phyloP scores from a whole-genome alignment of 2,329 filamentous ascomycete species.

The Botrytis byssoidea region DNA sequence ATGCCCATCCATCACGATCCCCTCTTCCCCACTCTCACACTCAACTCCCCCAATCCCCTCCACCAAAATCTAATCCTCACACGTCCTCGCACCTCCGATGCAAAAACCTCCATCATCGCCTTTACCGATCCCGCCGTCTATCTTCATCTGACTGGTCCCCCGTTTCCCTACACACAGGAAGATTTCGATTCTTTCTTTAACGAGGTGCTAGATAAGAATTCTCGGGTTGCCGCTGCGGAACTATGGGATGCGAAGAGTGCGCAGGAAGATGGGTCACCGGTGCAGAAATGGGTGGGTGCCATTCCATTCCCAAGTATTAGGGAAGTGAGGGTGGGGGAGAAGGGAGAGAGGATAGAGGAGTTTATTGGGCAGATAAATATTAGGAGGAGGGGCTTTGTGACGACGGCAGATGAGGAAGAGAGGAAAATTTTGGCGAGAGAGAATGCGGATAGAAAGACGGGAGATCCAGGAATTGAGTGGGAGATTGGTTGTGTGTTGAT shows the following conservation, averaged over 20 bases:
- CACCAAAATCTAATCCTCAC: slow-evolving; percentile 17
- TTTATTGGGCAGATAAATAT: slow-evolving; percentile 8
- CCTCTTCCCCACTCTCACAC: background rate
- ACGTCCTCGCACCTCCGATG: background rate
- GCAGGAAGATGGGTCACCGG: background rate
- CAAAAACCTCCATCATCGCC: background rate
- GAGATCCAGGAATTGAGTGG: slow-evolving; percentile 8
- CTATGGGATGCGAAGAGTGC: background rate
- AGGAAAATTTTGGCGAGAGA: background rate
- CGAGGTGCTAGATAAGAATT: background rate
- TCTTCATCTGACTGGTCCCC: background rate
- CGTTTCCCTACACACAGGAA: slow-evolving; percentile 6
- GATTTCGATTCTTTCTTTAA: slow-evolving; percentile 3
- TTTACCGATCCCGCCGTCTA: slow-evolving; percentile 8
- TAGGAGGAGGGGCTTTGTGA: slow-evolving; percentile 10
- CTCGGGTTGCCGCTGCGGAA: background rate
- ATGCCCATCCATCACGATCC: slow-evolving; percentile 6
- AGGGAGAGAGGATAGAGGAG: background rate
- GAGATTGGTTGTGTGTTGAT: slow-evolving; percentile 18
- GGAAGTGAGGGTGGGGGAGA: background rate
- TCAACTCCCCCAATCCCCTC: background rate
- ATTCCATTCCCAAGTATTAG: slow-evolving; percentile 18
- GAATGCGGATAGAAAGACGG: background rate
- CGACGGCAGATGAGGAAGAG: background rate
- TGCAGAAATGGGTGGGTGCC: background rate